Conservation (phyloP, 129 eudicot genomes). For the Calendula officinalis region DNA sequence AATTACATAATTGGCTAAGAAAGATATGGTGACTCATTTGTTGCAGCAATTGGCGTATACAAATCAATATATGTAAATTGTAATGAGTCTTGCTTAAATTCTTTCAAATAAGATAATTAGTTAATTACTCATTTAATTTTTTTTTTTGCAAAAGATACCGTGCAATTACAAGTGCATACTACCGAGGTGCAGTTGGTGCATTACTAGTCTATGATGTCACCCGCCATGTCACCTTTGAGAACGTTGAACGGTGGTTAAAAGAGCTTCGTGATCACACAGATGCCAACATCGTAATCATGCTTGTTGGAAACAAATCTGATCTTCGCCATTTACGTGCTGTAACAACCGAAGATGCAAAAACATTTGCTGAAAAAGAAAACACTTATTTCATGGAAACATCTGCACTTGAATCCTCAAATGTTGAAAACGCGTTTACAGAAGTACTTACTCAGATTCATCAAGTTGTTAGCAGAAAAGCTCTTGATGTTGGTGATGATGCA, state of each 20-base stretch:
- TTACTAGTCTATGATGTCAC: conserved; percentile 70
- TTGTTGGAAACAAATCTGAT: conserved; percentile 80
- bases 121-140: conserved; percentile 2
- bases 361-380: conserved; percentile 58
- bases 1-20: not conserved
- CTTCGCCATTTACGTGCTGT: conserved; percentile 69
- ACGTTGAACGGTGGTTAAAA: conserved; percentile 76
- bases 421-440: conserved; percentile 67
- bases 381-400: conserved; percentile 79
- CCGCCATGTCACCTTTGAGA: conserved; percentile 68
- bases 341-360: conserved; percentile 55
- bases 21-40: too few relatives aligned
- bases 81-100: not conserved
- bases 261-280: conserved; percentile 79
- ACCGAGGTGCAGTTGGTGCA: conserved; percentile 81
- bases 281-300: conserved; percentile 68
- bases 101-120: too few relatives aligned
- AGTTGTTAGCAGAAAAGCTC: conserved; percentile 67
- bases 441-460: conserved; percentile 68
- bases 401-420: conserved; percentile 68
- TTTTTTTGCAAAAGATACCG: conserved; percentile 46
- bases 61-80: not conserved
- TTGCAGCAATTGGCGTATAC: not conserved
- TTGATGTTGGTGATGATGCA: conserved; percentile 56
- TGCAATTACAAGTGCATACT: conserved; percentile 79